Conservation (phyloP, 306 rosid species). For the Begonia loranthoides region DNA sequence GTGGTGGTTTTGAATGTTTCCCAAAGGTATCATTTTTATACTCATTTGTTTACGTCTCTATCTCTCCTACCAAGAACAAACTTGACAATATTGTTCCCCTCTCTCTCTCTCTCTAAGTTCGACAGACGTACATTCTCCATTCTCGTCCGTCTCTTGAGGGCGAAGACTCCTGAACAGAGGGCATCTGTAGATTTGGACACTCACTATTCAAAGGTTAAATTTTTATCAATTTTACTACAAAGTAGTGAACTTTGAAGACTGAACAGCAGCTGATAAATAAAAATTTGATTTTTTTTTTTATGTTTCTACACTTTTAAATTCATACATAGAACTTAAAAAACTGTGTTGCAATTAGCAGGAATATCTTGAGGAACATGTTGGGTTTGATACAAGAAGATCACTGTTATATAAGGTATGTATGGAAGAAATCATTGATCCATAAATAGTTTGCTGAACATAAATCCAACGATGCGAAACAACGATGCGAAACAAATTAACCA, state of each 20-base stretch:
- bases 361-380: constrained; percentile 79
- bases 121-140: constrained; percentile 49
- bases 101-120: constrained; percentile 31
- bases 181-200: constrained; percentile 98
- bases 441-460: no score
- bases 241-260: background rate
- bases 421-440: no score
- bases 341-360: constrained; percentile 33
- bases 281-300: no score
- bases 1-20: constrained; percentile 86
- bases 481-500: no score
- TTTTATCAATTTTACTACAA: background rate
- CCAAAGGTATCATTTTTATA: constrained; percentile 48
- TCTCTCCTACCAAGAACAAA: background rate
- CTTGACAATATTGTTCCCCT: background rate
- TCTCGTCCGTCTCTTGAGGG: constrained; percentile 71
- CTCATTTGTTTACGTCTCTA: background rate
- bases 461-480: no score
- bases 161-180: constrained; percentile 90
- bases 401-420: constrained; percentile 60
- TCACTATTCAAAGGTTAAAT: constrained; percentile 69
- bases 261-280: background rate
- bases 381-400: constrained; percentile 52
- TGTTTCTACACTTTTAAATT: no score
- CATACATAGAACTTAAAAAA: no score